These are phyloP conservation scores for Narthecium ossifragum DNA, from an alignment of 106 monocot species.

Conservation along the genomic window DNA sequence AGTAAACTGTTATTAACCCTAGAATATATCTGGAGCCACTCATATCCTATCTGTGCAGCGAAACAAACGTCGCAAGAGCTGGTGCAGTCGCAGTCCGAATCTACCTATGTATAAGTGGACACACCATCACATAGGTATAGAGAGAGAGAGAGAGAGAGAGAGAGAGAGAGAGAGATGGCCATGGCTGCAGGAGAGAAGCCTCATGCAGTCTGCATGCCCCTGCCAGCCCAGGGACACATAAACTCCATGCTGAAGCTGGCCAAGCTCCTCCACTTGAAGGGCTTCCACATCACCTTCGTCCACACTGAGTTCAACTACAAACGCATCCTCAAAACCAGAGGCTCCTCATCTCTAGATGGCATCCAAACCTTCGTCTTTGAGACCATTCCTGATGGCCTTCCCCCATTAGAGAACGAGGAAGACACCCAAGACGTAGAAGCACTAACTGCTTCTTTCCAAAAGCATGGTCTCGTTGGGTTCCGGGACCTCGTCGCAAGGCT, in stretches of 20 bases:
- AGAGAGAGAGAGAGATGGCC: no score
- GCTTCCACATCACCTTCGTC: constrained; percentile 3
- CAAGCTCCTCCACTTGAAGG: constrained; percentile 7
- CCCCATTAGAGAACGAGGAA: constrained; percentile 3
- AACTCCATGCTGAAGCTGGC: constrained; percentile 6
- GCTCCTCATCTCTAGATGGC: neutral
- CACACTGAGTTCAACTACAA: neutral
- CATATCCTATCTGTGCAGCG: no score
- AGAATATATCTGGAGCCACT: no score
- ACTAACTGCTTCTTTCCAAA: constrained; percentile 1
- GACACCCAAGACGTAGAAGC: constrained; percentile 1
- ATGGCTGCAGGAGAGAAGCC: no score
- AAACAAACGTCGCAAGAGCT: no score
- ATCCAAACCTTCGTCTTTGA: neutral
- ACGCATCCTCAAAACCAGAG: neutral
- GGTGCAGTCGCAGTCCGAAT: no score
- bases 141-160: no score
- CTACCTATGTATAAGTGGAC: no score
- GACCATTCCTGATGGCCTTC: constrained; percentile 9
- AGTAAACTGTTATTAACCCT: no score
- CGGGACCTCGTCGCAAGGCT: neutral
- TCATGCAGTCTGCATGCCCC: constrained; percentile 4
- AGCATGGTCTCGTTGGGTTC: neutral
- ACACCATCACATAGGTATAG: no score
- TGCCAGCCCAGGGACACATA: constrained; percentile 2